These are phyloP conservation scores for Claviceps spartinae DNA, from an alignment of 2,329 filamentous ascomycete genomes.

Conservation along the genomic window DNA sequence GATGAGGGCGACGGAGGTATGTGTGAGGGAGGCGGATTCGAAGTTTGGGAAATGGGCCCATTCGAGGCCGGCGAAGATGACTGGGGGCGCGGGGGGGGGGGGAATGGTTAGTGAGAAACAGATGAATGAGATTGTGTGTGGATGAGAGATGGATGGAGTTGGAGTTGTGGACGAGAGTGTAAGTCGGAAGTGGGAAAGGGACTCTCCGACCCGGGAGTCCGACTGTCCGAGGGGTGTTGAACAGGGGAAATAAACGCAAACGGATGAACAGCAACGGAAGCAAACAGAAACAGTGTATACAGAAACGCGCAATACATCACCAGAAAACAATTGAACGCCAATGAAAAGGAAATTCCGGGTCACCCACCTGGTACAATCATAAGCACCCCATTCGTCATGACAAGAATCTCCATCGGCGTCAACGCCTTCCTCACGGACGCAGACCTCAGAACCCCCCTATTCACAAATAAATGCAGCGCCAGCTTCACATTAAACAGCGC, in stretches of 20 bases:
- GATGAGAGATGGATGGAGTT: background rate
- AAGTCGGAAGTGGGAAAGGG: no score
- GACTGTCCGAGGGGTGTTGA: no score
- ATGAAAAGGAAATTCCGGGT: background rate
- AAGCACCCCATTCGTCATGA: constrained; percentile 41
- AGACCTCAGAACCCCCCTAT: constrained; percentile 31
- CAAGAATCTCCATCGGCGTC: constrained; percentile 38
- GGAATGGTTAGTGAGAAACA: background rate
- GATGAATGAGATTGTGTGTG: background rate
- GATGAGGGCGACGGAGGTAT: constrained; percentile 36
- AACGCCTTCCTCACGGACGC: constrained; percentile 17
- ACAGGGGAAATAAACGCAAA: no score
- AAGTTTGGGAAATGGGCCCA: constrained; percentile 29
- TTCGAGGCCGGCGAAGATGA: constrained; percentile 36
- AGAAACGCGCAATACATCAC: no score
- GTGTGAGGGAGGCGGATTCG: constrained; percentile 34
- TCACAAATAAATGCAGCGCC: constrained; percentile 31
- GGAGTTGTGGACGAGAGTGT: no score
- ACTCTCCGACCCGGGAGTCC: no score
- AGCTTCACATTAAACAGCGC: constrained; percentile 41
- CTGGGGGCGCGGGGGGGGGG: constrained; percentile 15
- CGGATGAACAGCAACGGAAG: no score
- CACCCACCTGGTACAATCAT: constrained; percentile 41
- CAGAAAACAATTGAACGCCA: background rate
- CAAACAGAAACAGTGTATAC: no score